These are phyloP conservation scores for Obba rivulosa DNA, from an alignment of 768 basidiomycete species.

Conservation along the genomic window DNA sequence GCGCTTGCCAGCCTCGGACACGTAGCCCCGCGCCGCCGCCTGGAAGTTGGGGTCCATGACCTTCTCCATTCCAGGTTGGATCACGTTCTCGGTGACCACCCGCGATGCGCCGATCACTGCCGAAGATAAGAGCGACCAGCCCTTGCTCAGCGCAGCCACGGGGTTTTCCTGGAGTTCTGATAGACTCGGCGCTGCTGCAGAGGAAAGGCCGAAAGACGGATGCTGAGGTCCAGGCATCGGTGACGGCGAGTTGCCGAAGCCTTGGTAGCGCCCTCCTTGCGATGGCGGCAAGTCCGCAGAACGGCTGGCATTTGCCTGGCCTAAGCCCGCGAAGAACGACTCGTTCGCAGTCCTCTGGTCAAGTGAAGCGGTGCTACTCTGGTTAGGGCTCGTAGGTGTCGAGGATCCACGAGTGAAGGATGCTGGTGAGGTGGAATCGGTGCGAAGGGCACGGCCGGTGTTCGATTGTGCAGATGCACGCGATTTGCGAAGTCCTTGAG, in stretches of 20 bases:
- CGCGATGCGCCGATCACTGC: constrained; percentile 77
- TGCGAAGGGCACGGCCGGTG: constrained; percentile 40
- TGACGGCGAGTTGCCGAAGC: constrained; percentile 85
- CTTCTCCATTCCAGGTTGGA: constrained; percentile 83
- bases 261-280: constrained; percentile 89
- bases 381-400: constrained; percentile 31
- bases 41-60: constrained; percentile 80
- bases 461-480: constrained; percentile 60
- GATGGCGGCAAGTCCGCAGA: constrained; percentile 81
- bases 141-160: constrained; percentile 78
- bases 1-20: constrained; percentile 59
- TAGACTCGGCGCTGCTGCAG: constrained; percentile 72
- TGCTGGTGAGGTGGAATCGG: constrained; percentile 52
- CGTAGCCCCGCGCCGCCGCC: constrained; percentile 66
- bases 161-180: constrained; percentile 86
- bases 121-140: constrained; percentile 92
- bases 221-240: constrained; percentile 48
- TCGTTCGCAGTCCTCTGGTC: constrained; percentile 84
- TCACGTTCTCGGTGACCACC: constrained; percentile 78
- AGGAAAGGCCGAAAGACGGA: constrained; percentile 70
- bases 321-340: constrained; percentile 77
- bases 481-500: constrained; percentile 85
- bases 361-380: constrained; percentile 32
- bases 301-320: constrained; percentile 73
- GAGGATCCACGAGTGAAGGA: constrained; percentile 37